Evolutionary conservation across 805 yeast genomes (phyloP).

Genomic region (Debaryomyces prosopidis): DNA sequence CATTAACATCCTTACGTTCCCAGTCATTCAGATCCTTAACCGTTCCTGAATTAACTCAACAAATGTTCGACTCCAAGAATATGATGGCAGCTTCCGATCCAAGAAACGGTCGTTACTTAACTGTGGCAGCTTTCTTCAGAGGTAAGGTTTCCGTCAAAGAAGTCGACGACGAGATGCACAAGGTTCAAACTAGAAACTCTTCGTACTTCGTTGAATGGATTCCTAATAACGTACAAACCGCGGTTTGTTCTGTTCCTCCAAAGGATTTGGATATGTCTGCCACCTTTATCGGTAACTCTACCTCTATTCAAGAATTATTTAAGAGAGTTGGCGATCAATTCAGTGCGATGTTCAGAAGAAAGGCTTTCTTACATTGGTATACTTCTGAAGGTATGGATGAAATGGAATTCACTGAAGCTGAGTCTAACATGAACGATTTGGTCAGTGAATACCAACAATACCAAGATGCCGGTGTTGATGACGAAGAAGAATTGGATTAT

Average conservation of each 20-base stretch:
- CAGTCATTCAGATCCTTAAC: constrained; percentile 80
- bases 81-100: constrained; percentile 98
- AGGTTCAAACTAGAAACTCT: constrained; percentile 78
- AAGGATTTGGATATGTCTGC: constrained; percentile 85
- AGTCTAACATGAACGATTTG: constrained; percentile 85
- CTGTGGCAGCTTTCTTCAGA: constrained; percentile 92
- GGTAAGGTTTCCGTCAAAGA: constrained; percentile 92
- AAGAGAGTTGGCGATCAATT: constrained; percentile 88
- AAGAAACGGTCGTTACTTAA: constrained; percentile 83
- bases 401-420: constrained; percentile 91
- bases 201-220: constrained; percentile 93
- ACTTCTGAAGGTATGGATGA: constrained; percentile 96
- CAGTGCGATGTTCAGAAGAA: constrained; percentile 88
- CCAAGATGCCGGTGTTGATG: constrained; percentile 78
- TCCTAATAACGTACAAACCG: constrained; percentile 92
- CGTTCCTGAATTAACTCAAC: constrained; percentile 91
- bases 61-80: constrained; percentile 86
- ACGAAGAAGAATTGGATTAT: constrained; percentile 73
- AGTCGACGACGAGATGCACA: constrained; percentile 90
- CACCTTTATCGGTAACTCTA: constrained; percentile 90
- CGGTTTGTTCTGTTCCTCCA: constrained; percentile 90
- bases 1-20: constrained; percentile 78
- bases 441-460: constrained; percentile 89
- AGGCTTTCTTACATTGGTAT: constrained; percentile 96
- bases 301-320: constrained; percentile 89